Conservation (phyloP, 352 stramenopile species). For the Globisporangium barbulae region DNA sequence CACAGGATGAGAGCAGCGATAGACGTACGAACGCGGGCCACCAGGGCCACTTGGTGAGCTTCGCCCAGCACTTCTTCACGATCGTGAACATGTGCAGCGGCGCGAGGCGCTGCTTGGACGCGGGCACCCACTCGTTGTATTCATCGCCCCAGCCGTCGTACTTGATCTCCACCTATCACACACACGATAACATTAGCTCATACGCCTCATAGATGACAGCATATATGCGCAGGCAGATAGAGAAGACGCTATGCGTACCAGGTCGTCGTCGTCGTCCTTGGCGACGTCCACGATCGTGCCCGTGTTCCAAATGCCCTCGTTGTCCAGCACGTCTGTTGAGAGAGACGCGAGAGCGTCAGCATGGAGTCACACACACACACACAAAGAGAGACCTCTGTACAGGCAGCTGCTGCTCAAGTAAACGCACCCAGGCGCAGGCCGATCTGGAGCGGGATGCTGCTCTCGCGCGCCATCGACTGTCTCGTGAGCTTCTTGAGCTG, state of each 20-base stretch:
- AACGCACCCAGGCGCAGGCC: conserved; percentile 64
- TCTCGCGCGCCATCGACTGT: conserved; percentile 22
- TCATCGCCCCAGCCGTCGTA: conserved; percentile 83
- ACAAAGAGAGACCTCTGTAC: neutral
- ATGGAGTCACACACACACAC: neutral
- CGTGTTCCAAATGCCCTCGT: conserved; percentile 85
- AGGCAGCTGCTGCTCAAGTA: neutral
- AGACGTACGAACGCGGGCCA: conserved; percentile 70
- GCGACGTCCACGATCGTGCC: conserved; percentile 64
- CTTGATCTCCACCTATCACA: conserved; percentile 67
- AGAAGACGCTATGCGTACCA: conserved; percentile 21
- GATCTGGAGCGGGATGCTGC: conserved; percentile 56
- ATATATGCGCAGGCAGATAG: neutral
- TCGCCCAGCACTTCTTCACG: conserved; percentile 85
- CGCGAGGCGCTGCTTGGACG: conserved; percentile 55
- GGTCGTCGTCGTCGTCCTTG: conserved; percentile 48
- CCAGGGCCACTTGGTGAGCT: conserved; percentile 81
- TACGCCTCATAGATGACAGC: neutral
- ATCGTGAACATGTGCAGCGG: conserved; percentile 81
- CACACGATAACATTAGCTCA: neutral
- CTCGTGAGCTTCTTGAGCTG: conserved; percentile 7
- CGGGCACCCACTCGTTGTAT: conserved; percentile 74
- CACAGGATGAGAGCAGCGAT: neutral
- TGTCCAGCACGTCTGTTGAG: conserved; percentile 64
- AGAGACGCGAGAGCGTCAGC: neutral